Evolutionary conservation across 768 basidiomycete genomes (phyloP), one percentile per base, ranked within the genome.

Genomic region (Naganishia vishniacii): DNA sequence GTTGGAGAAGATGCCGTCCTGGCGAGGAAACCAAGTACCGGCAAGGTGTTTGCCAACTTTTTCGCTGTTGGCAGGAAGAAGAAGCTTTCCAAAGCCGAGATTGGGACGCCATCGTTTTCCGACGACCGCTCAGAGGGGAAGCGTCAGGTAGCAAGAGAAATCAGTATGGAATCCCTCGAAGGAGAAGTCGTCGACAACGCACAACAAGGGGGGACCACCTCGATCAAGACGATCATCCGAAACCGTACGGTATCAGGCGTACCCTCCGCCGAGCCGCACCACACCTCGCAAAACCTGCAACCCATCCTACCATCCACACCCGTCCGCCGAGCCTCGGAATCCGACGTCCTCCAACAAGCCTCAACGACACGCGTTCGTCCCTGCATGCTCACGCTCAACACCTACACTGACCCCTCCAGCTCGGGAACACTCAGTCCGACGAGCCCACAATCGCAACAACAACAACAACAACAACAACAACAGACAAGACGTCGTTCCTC

Each of bases 241-340:
- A 51, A 51, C 29, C 49, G 49, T 12, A n/a, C n/a, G n/a, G n/a
- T n/a, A n/a, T n/a, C n/a, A n/a, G n/a, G n/a, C n/a, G n/a, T n/a
- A n/a, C n/a, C n/a, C n/a, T n/a, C n/a, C n/a, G n/a, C n/a, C n/a
- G n/a, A n/a, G n/a, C n/a, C n/a, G n/a, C n/a, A n/a, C n/a, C n/a
- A n/a, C n/a, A n/a, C n/a, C n/a, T n/a, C n/a, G n/a, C n/a, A n/a
- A n/a, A n/a, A n/a, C 29, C 20, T 51, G 28, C 29, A 51, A 29
- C 49, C 49, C 1, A 32, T 13, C 3, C 32, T 28, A 5, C 49
- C 49, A 3, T 13, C 28, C 20, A 16, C 28, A 13, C 49, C 49
- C 32, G 20, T 51, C 12, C 49, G 49, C 20, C 11, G 49, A n/a
- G 49, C 32, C 31, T 51, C 49, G 29, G 49, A 51, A 51, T 51